Conservation (phyloP, 768 basidiomycete species). For the Mycena albidolilacea region DNA sequence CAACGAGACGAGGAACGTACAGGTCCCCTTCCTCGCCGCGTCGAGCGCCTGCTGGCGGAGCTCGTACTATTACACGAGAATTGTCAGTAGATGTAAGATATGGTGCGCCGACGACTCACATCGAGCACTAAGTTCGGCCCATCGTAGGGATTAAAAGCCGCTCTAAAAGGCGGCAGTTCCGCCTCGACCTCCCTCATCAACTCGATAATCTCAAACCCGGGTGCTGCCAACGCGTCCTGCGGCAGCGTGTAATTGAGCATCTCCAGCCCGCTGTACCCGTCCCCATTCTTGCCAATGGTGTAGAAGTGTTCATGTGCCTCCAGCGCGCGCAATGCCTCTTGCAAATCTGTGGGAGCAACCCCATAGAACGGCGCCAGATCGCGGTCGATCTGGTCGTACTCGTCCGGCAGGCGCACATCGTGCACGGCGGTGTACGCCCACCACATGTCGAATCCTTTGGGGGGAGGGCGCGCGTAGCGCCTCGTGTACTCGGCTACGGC, state of each 20-base stretch:
- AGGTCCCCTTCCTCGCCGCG: conserved; percentile 22
- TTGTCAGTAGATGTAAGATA: too few species aligned
- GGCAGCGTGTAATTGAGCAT: conserved; percentile 50
- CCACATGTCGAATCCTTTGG: conserved; percentile 90
- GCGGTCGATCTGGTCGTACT: conserved; percentile 80
- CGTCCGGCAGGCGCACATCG: conserved; percentile 83
- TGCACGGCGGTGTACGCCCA: conserved; percentile 71
- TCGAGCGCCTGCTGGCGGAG: conserved; percentile 29
- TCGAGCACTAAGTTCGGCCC: conserved; percentile 58
- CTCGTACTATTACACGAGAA: conserved; percentile 12
- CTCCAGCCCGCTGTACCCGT: conserved; percentile 42
- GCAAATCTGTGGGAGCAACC: conserved; percentile 60
- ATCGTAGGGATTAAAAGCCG: conserved; percentile 67
- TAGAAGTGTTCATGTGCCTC: conserved; percentile 56
- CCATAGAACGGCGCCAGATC: conserved; percentile 90
- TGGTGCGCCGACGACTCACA: background rate
- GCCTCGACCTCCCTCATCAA: conserved; percentile 58
- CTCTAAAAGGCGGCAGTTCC: conserved; percentile 62
- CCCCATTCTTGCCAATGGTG: conserved; percentile 54
- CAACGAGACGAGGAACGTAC: conserved; percentile 14
- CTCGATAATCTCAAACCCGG: conserved; percentile 53
- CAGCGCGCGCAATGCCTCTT: conserved; percentile 52
- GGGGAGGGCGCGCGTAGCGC: conserved; percentile 83
- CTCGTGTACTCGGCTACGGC: conserved; percentile 85
- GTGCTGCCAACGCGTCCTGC: conserved; percentile 45